Conservation (phyloP, 257 asterid genomes). For the Solanum peruvianum region DNA sequence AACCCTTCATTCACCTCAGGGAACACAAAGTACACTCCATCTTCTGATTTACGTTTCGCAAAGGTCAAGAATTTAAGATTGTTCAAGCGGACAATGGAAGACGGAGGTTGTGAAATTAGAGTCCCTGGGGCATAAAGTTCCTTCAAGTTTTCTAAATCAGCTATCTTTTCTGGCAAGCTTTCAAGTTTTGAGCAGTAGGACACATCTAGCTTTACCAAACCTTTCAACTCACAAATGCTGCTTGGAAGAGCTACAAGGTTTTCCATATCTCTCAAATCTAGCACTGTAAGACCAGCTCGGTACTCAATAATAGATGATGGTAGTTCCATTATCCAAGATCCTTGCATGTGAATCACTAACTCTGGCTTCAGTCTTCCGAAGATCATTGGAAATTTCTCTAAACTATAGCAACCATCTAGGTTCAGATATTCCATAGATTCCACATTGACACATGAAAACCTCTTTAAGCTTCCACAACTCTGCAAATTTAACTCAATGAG, state of each 20-base stretch:
- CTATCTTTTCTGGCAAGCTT: not conserved
- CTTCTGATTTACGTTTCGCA: not conserved
- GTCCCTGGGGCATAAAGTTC: not conserved
- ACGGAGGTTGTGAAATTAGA: not conserved
- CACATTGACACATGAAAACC: not conserved
- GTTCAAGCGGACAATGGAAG: not conserved
- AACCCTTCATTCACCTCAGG: not conserved
- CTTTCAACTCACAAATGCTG: not conserved
- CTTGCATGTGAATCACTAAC: not conserved
- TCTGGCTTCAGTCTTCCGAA: not conserved
- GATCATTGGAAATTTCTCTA: not conserved
- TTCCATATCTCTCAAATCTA: not conserved
- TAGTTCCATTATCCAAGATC: not conserved
- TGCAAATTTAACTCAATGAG: rapidly evolving
- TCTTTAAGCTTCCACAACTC: rapidly evolving
- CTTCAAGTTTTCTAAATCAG: not conserved
- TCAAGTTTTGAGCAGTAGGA: not conserved
- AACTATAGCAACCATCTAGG: not conserved
- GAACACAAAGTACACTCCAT: not conserved
- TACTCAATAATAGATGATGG: not conserved
- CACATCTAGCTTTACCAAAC: not conserved
- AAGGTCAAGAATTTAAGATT: not conserved
- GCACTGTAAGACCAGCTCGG: not conserved
- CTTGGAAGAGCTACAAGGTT: not conserved
- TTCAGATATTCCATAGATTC: not conserved